Base-by-base conservation (phyloP, 768 basidiomycete species). In the Dacryopinax primogenitus region DNA sequence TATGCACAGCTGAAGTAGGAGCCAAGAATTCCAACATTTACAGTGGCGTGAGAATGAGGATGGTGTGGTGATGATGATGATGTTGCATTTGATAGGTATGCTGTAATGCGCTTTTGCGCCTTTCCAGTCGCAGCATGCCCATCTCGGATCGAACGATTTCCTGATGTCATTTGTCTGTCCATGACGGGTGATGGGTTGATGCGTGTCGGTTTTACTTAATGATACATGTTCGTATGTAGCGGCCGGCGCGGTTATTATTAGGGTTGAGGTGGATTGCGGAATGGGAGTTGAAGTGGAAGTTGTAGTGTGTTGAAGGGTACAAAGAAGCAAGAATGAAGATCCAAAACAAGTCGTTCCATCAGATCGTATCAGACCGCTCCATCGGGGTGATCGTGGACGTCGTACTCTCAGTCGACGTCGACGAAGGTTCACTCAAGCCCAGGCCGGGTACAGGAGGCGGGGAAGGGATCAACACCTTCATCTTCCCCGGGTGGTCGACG, bases 221-320 rank as follows among this genome's bases (percentile, higher is more conserved):
- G 51, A 58, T 58, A 58, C 51, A 58, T 23, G 11, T 28, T 30
- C 4, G 26, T 7, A 21, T 28, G 51, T 58, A 30, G 51, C 51
- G 51, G 26, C 51, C 51, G 51, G 51, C 26, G 51, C 51, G 32
- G 37, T 11, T 58, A 58, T 58, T 58, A 58, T 28, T 28, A 37
- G 18, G 36, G 26, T 23, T 58, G 51, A 58, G 51, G 4, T 58
- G 45, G 23, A 26, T 58, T 58, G 51, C 51, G 51, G 21, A 26
- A 15, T 58, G 4, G 26, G 51, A 30, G 51, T 30, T 30, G 51
- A 18, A 58, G 51, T 28, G 51, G 51, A 30, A 58, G 51, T 58
- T 58, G 51, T 58, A 28, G 51, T 58, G 51, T 39, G 37, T 39
- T 39, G n/a, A n/a, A n/a, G n/a, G n/a, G n/a, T n/a, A n/a, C n/a